These are phyloP conservation scores for Pneumocystis canis DNA, from an alignment of 1,139 yeast species.

Conservation along the genomic window DNA sequence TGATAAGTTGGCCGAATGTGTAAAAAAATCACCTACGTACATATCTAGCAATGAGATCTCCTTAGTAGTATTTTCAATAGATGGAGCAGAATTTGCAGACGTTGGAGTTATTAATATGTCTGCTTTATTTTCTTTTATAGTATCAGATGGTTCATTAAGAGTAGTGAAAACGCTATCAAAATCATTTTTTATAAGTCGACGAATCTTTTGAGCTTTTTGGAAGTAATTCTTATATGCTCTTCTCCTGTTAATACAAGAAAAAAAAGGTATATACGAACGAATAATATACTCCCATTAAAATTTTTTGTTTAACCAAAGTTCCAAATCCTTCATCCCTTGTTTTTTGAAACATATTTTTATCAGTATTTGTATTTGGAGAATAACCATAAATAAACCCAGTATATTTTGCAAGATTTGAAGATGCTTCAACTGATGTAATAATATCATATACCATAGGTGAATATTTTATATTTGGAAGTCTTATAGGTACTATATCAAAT, in stretches of 20 bases:
- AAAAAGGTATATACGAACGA: slow-evolving; percentile 31
- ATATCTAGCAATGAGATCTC: slow-evolving; percentile 23
- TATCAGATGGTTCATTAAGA: slow-evolving; percentile 31
- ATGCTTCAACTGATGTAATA: slow-evolving; percentile 82
- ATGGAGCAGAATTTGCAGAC: slow-evolving; percentile 51
- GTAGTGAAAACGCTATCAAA: slow-evolving; percentile 48
- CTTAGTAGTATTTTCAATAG: slow-evolving; percentile 30
- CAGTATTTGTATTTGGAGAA: slow-evolving; percentile 30
- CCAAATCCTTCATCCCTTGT: slow-evolving; percentile 64
- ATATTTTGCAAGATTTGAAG: slow-evolving; percentile 75
- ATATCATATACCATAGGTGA: slow-evolving; percentile 79
- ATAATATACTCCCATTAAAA: slow-evolving; percentile 73
- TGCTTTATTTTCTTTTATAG: slow-evolving; percentile 12
- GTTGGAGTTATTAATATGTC: slow-evolving; percentile 54
- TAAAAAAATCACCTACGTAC: slow-evolving; percentile 67
- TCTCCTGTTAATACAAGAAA: not conserved
- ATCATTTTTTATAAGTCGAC: slow-evolving; percentile 47
- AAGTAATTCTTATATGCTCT: slow-evolving; percentile 61
- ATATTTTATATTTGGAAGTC: slow-evolving; percentile 51
- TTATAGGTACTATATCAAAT: slow-evolving; percentile 45
- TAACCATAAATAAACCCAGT: slow-evolving; percentile 74
- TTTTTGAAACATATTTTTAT: slow-evolving; percentile 32
- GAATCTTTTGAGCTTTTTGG: slow-evolving; percentile 54
- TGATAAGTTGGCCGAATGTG: slow-evolving; percentile 82
- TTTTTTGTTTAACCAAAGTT: slow-evolving; percentile 64